Evolutionary conservation across 73 alveolate species (phyloP).

Genomic region (Uronychia binucleata): DNA sequence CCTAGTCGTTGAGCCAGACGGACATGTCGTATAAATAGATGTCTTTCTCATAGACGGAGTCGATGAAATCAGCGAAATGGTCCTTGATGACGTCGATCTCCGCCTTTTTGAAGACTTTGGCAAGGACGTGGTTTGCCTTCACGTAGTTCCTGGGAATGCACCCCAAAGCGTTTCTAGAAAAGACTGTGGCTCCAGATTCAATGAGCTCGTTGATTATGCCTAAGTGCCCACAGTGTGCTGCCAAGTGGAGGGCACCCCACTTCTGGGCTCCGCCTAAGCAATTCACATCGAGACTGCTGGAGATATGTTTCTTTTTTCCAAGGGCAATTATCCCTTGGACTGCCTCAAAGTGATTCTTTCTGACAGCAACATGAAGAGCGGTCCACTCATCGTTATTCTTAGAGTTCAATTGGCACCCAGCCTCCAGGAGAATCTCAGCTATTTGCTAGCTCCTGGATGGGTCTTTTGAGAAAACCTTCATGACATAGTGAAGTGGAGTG

Average conservation of each 20-base stretch:
- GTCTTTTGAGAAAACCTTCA: constrained; percentile 14
- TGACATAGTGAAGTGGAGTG: constrained; percentile 29
- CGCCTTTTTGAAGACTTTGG: neutral
- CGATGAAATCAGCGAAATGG: neutral
- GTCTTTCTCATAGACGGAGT: neutral
- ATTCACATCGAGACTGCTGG: constrained; percentile 6
- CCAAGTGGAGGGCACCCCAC: constrained; percentile 33
- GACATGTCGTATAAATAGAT: neutral
- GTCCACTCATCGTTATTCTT: constrained; percentile 19
- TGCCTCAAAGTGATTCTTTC: constrained; percentile 15
- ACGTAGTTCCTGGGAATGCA: neutral
- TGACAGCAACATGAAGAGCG: constrained; percentile 29
- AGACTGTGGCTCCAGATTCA: neutral
- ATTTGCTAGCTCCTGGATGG: constrained; percentile 1
- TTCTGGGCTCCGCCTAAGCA: constrained; percentile 13
- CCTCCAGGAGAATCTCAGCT: constrained; percentile 3
- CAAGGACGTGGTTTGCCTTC: neutral
- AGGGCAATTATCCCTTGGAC: constrained; percentile 1
- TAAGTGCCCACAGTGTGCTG: constrained; percentile 2
- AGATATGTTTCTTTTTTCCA: neutral
- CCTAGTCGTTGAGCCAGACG: neutral
- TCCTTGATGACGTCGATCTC: neutral
- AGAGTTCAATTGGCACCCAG: constrained; percentile 3
- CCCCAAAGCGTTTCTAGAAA: neutral
- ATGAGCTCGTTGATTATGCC: neutral